phyloP scores from a whole-genome alignment of 768 basidiomycete genomes.

The Xerocomus spinulosus region DNA sequence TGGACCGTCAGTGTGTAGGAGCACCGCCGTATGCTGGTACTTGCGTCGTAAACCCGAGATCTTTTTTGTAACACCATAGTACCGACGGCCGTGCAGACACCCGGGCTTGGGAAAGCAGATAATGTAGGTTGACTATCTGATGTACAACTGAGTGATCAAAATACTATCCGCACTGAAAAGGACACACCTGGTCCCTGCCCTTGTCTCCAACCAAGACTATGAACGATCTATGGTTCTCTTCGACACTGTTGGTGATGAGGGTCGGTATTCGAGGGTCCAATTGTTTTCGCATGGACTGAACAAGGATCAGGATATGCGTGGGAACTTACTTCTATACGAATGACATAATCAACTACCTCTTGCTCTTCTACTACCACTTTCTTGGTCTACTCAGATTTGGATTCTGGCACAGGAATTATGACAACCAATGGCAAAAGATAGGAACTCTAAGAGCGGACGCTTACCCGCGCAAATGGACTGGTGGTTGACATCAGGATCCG shows the following conservation, averaged over 20 bases:
- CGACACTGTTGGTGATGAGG: conserved; percentile 90
- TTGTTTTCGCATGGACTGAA: conserved; percentile 68
- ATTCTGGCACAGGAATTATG: too few species aligned
- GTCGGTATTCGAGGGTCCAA: conserved; percentile 91
- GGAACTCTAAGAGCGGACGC: too few species aligned
- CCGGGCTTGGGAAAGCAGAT: conserved; percentile 85
- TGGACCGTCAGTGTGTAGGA: too few species aligned
- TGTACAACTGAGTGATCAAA: neutral
- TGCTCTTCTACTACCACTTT: too few species aligned
- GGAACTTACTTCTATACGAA: too few species aligned
- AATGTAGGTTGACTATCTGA: conserved; percentile 93
- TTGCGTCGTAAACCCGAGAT: conserved; percentile 91
- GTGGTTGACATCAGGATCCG: too few species aligned
- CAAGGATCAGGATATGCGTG: neutral
- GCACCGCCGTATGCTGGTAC: too few species aligned
- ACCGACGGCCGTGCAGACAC: conserved; percentile 88
- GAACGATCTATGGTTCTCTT: conserved; percentile 89
- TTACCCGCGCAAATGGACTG: too few species aligned
- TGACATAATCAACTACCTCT: too few species aligned
- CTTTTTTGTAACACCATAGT: conserved; percentile 99
- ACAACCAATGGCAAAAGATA: too few species aligned
- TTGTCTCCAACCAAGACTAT: conserved; percentile 95
- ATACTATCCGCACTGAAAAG: neutral
- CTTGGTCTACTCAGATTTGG: too few species aligned
- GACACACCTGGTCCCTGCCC: conserved; percentile 78